phyloP scores from a whole-genome alignment of 2,329 filamentous ascomycete genomes.

The Cladosporium austrohemisphaericum region DNA sequence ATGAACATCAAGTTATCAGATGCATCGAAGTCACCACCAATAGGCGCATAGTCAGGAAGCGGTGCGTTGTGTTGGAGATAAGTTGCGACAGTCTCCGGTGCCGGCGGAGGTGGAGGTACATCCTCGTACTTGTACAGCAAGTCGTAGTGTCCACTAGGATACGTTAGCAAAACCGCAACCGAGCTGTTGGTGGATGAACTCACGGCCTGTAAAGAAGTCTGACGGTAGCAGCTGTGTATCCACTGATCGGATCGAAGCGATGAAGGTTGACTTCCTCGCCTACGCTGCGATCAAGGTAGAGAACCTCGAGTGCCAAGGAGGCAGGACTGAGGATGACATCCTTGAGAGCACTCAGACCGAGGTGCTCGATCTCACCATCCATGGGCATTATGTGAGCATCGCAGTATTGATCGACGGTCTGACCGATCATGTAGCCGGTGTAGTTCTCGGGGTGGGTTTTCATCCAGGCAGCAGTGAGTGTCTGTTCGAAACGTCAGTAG shows the following conservation, averaged over 20 bases:
- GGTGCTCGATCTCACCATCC: conserved; percentile 81
- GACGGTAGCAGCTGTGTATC: conserved; percentile 58
- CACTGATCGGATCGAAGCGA: conserved; percentile 52
- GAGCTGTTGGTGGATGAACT: conserved; percentile 36
- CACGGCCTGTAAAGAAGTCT: conserved; percentile 64
- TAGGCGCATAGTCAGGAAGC: conserved; percentile 5
- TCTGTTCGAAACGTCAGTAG: conserved; percentile 42
- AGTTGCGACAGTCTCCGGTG: conserved; percentile 24
- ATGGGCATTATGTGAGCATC: conserved; percentile 66
- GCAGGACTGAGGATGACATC: conserved; percentile 76
- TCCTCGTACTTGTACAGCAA: conserved; percentile 73
- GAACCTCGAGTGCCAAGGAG: conserved; percentile 76
- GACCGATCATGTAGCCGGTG: conserved; percentile 64
- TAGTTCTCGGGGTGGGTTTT: conserved; percentile 69
- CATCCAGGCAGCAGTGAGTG: conserved; percentile 81
- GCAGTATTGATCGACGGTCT: conserved; percentile 65
- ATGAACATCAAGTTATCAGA: conserved; percentile 43
- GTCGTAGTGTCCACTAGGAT: conserved; percentile 77
- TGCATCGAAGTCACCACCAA: conserved; percentile 20
- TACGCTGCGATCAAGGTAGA: conserved; percentile 83
- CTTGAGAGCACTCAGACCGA: conserved; percentile 74
- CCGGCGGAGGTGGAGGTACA: conserved; percentile 30
- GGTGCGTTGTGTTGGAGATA: conserved; percentile 28
- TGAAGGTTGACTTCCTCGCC: conserved; percentile 73
- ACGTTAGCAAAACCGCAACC: conserved; percentile 26